A percentile compares a stretch with the other conserved stretches of the same genome.
phyloP scores from a whole-genome alignment of 78 protist species.

The Capsaspora owczarzaki region DNA sequence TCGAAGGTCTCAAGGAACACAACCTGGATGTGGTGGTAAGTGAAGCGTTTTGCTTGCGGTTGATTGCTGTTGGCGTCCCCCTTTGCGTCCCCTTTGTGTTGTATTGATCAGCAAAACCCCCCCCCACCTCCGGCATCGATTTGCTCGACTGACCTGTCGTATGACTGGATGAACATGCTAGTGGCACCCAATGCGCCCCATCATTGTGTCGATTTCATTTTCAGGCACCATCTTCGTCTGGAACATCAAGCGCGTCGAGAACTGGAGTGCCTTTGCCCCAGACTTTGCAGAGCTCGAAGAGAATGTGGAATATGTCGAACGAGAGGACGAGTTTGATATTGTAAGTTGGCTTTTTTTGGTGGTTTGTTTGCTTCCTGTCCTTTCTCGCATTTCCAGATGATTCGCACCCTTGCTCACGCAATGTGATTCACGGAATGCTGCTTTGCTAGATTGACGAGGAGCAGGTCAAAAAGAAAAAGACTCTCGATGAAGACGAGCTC shows the following conservation, averaged over 20 bases:
- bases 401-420: no score
- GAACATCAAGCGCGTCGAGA: not conserved
- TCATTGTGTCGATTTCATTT: not conserved
- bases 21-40: not conserved
- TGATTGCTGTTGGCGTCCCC: not conserved
- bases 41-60: not conserved
- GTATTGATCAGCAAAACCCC: no score
- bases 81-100: not conserved
- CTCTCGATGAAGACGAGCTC: no score
- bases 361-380: not conserved
- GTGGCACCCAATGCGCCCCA: constrained; percentile 22
- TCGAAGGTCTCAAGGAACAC: not conserved
- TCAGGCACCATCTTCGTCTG: not conserved
- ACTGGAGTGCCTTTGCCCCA: constrained; percentile 29
- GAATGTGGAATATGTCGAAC: constrained; percentile 16
- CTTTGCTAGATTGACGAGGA: no score
- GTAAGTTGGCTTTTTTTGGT: not conserved
- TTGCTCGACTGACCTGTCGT: no score
- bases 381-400: not conserved
- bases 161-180: no score
- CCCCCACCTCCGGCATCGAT: no score
- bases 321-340: constrained; percentile 26
- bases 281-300: constrained; percentile 24
- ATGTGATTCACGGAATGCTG: no score
- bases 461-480: no score